Evolutionary conservation across 306 rosid genomes (phyloP).

Genomic region (Cicer chorassanicum): DNA sequence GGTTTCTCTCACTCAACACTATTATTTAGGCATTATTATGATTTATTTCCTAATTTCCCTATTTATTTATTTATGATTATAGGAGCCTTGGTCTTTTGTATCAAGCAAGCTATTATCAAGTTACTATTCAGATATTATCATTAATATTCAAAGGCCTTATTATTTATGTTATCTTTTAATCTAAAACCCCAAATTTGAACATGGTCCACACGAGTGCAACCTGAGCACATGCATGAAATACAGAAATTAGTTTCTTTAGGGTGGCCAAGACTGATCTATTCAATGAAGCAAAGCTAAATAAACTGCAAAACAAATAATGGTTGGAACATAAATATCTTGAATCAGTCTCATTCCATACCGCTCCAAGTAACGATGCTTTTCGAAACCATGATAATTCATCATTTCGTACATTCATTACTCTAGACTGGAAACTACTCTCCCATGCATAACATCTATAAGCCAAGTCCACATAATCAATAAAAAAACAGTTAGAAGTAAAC

Average conservation of each 20-base stretch:
- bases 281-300: conserved; percentile 23
- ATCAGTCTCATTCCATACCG: conserved; percentile 63
- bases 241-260: conserved; percentile 4
- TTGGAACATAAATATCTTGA: conserved; percentile 32
- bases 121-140: not conserved
- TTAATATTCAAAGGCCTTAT: not conserved
- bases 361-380: conserved; percentile 77
- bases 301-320: conserved; percentile 28
- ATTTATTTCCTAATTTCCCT: not conserved
- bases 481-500: conserved; percentile 38
- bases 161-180: not conserved
- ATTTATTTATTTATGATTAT: too few species aligned
- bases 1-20: not conserved
- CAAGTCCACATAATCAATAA: conserved; percentile 51
- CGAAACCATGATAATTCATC: conserved; percentile 91
- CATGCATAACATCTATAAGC: conserved; percentile 88
- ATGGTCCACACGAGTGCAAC: conserved; percentile 29
- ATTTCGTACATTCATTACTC: conserved; percentile 64
- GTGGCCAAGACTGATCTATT: not conserved
- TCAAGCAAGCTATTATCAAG: not conserved
- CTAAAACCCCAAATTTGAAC: not conserved
- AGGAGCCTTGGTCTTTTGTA: too few species aligned
- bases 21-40: not conserved
- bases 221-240: conserved; percentile 17
- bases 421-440: conserved; percentile 96